Evolutionary conservation across 495 filamentous ascomycete species (phyloP), one percentile per base, ranked within the genome.

Genomic region (Letharia lupina): DNA sequence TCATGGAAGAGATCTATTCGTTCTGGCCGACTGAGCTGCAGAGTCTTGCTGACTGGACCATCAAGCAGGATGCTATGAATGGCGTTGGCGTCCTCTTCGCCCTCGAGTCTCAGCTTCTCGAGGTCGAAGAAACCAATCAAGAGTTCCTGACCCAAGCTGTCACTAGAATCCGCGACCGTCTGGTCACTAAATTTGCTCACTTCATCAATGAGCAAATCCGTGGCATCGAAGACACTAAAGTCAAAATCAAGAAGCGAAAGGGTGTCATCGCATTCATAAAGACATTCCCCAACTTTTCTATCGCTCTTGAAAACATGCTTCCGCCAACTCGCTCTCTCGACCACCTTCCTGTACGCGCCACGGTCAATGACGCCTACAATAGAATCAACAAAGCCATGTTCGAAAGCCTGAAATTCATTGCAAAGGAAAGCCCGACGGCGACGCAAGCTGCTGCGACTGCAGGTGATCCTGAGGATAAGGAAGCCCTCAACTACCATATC

Each of bases 201-300:
- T 96, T 98, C 69, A 85, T 96, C 37, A 94, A 98, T 73, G 91
- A 96, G 67, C 93, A 98, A 71, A 87, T 97, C 54, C 89, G 90
- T 37, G 93, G 91, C 39, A 96, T 98, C 67, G 93, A 98, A 75
- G 93, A 98, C 64, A 97, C 93, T n/a, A 97, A 96, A 76, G 93
- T 98, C 70, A 96, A 96, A 76, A 90, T 96, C 76, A 97, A 96
- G 79, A 98, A 97, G 80, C 87, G 93, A 66, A 96, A 95, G 76
- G 93, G 93, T 18, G 91, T 98, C 68, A 96, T 96, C 70, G 86
- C 84, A 12, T 97, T 98, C 75, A 91, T 97, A 78, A 87, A 91
- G 59, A 88, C 91, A 48, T 97, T 98, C 80, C 93, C 93, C 0
- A 81, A 89, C 68, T 96, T 96, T 77, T 87, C 85, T 18, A 75